Percentiles rank a stretch among this genome's conserved stretches.
Conservation (phyloP, 768 basidiomycete species). For the Aureoboletus auriporus region DNA sequence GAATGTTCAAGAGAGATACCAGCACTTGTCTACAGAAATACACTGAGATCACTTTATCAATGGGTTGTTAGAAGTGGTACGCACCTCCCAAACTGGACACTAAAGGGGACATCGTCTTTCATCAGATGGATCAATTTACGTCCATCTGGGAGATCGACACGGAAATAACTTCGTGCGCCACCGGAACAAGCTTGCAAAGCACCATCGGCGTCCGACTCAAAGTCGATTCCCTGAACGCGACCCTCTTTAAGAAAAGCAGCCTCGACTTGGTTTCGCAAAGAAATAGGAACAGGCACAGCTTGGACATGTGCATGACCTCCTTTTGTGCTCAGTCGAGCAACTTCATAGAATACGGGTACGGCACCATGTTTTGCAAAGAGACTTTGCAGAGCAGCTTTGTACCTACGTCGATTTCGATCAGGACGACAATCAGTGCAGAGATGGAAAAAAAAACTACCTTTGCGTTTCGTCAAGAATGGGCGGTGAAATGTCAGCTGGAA, state of each 20-base stretch:
- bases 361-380: slow-evolving; percentile 70
- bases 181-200: slow-evolving; percentile 50
- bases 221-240: slow-evolving; percentile 59
- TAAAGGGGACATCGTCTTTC: slow-evolving; percentile 73
- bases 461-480: slow-evolving; percentile 81
- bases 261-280: slow-evolving; percentile 60
- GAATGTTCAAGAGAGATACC: slow-evolving; percentile 68
- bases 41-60: neutral
- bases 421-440: neutral
- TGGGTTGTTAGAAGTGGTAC: neutral
- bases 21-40: slow-evolving; percentile 64
- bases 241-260: slow-evolving; percentile 72
- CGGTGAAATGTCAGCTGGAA: slow-evolving; percentile 71
- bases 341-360: slow-evolving; percentile 79
- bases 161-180: slow-evolving; percentile 75
- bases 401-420: slow-evolving; percentile 39
- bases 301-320: slow-evolving; percentile 97
- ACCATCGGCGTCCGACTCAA: slow-evolving; percentile 65
- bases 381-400: slow-evolving; percentile 69
- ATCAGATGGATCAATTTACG: slow-evolving; percentile 83
- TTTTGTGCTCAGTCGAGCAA: slow-evolving; percentile 75
- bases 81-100: slow-evolving; percentile 92
- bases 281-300: slow-evolving; percentile 70
- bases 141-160: slow-evolving; percentile 86
- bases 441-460: slow-evolving; percentile 40